These are phyloP conservation scores for Hordeum marinum DNA, from an alignment of 176 grass and related monocot species.

Conservation along the genomic window DNA sequence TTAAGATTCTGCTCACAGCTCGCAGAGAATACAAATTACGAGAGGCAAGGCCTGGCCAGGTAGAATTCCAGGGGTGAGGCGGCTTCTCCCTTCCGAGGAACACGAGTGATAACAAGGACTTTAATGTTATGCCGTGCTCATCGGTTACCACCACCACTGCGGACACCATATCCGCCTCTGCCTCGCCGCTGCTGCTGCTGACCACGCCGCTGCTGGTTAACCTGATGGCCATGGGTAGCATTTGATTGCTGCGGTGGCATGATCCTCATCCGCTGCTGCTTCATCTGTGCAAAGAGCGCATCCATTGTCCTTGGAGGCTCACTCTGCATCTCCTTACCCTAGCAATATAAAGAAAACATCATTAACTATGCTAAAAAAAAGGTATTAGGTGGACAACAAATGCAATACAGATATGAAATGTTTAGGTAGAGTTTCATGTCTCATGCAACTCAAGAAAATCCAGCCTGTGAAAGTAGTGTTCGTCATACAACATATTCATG, in stretches of 20 bases:
- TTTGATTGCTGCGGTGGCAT: constrained; percentile 34
- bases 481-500: not conserved
- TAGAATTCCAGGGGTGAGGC: constrained; percentile 18
- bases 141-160: constrained; percentile 28
- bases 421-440: constrained; percentile 15
- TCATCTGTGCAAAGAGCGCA: constrained; percentile 75
- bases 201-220: constrained; percentile 24
- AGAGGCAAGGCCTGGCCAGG: not conserved
- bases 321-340: constrained; percentile 37
- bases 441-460: not conserved
- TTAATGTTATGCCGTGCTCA: not conserved
- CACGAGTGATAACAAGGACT: not conserved
- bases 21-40: not conserved
- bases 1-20: not conserved
- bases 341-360: not conserved
- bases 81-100: constrained; percentile 23
- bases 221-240: constrained; percentile 21
- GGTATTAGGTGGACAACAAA: not conserved
- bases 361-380: not conserved
- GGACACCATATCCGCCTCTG: constrained; percentile 42
- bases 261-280: constrained; percentile 48
- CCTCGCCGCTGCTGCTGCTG: constrained; percentile 32
- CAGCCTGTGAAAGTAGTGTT: not conserved
- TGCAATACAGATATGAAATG: not conserved
- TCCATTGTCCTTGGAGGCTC: constrained; percentile 71